A percentile compares a stretch with the other conserved stretches of the same genome.
Conservation (phyloP, 306 rosid genomes). For the Prunus mira region DNA sequence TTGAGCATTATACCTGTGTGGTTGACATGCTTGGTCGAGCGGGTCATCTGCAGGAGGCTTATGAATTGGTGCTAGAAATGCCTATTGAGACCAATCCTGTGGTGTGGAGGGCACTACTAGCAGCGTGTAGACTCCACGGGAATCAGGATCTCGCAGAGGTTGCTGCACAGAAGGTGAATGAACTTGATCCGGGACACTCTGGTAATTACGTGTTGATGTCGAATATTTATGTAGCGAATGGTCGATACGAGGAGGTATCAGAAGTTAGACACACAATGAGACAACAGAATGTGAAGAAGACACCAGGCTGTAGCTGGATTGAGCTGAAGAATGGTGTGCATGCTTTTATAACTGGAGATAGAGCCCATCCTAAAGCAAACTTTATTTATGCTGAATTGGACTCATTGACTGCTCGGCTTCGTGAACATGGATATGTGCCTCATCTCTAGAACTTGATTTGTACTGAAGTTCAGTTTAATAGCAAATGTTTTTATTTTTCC, state of each 20-base stretch:
- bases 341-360: slow-evolving; percentile 62
- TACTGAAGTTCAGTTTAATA: slow-evolving; percentile 4
- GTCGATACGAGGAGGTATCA: slow-evolving; percentile 65
- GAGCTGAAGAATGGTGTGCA: slow-evolving; percentile 76
- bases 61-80: slow-evolving; percentile 47
- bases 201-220: slow-evolving; percentile 81
- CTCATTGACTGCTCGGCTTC: slow-evolving; percentile 63
- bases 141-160: slow-evolving; percentile 60
- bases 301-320: slow-evolving; percentile 86
- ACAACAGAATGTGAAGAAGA: slow-evolving; percentile 72
- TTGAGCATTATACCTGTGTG: slow-evolving; percentile 81
- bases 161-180: slow-evolving; percentile 53
- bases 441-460: slow-evolving; percentile 25
- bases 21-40: slow-evolving; percentile 88
- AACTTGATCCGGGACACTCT: slow-evolving; percentile 68
- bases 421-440: slow-evolving; percentile 53
- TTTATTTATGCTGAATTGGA: slow-evolving; percentile 53
- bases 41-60: slow-evolving; percentile 61
- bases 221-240: slow-evolving; percentile 61
- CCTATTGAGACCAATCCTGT: slow-evolving; percentile 64
- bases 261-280: slow-evolving; percentile 67
- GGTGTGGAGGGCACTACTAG: slow-evolving; percentile 77
- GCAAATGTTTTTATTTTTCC: neutral
- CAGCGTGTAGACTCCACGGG: slow-evolving; percentile 68
- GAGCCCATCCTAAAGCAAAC: slow-evolving; percentile 54